A percentile compares a stretch with the other conserved stretches of the same genome.
These are phyloP conservation scores for Cystofilobasidium ferigula DNA, from an alignment of 768 basidiomycete genomes.

Conservation along the genomic window DNA sequence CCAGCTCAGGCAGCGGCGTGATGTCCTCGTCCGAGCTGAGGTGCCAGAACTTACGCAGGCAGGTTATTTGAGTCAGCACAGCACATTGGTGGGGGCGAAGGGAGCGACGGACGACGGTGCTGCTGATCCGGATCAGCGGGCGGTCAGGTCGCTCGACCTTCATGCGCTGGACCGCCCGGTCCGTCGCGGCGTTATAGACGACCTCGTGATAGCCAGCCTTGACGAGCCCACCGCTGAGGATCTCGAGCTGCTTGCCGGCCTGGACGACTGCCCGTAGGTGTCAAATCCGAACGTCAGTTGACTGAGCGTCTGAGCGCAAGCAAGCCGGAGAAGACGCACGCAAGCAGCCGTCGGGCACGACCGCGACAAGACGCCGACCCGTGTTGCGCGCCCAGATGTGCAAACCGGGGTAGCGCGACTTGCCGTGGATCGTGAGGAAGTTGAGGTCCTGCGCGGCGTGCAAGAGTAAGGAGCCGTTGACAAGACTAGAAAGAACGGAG, in stretches of 20 bases:
- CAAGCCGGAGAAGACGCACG: background rate
- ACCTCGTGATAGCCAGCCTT: constrained; percentile 94
- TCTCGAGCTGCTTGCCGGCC: constrained; percentile 90
- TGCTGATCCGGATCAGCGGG: constrained; percentile 89
- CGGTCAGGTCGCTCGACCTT: constrained; percentile 46
- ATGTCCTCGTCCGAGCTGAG: constrained; percentile 74
- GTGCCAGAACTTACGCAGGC: constrained; percentile 90
- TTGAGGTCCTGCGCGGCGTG: constrained; percentile 73
- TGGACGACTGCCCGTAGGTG: constrained; percentile 54
- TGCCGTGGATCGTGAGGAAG: constrained; percentile 49
- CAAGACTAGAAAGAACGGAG: too few species aligned
- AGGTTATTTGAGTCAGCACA: background rate
- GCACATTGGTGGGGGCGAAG: background rate
- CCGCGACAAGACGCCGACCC: constrained; percentile 77
- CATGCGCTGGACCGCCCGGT: constrained; percentile 38
- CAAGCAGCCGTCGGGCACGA: constrained; percentile 69
- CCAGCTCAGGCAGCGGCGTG: constrained; percentile 51
- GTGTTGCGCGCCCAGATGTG: constrained; percentile 93
- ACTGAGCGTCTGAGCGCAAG: background rate
- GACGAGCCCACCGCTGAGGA: constrained; percentile 58
- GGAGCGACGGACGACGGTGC: constrained; percentile 53
- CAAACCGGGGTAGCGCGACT: constrained; percentile 64
- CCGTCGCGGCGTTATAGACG: constrained; percentile 69
- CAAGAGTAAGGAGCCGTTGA: background rate
- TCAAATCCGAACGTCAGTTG: background rate